Percentiles rank a stretch among this genome's conserved stretches.
phyloP scores from a whole-genome alignment of 129 eudicot genomes.

The Rutidosis leptorrhynchoides region DNA sequence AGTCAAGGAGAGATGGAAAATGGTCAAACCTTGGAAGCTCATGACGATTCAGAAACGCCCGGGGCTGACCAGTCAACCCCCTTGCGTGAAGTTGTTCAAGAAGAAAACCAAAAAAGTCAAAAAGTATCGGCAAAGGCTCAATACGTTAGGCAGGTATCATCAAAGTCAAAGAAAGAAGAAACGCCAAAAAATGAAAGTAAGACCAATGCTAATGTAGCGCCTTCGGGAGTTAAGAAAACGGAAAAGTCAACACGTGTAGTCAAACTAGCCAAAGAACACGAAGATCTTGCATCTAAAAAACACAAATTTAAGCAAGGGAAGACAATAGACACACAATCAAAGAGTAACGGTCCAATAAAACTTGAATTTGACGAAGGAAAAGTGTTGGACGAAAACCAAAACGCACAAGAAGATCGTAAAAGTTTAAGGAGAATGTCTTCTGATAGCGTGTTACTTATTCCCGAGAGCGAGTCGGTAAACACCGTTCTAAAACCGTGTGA shows the following conservation, averaged over 20 bases:
- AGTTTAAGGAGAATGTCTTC: slow-evolving; percentile 29
- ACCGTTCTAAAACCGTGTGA: slow-evolving; percentile 24
- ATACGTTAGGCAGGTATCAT: not conserved
- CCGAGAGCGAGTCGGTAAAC: slow-evolving; percentile 2
- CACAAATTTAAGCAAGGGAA: slow-evolving; percentile 40
- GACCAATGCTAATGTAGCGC: not conserved
- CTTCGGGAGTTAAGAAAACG: slow-evolving; percentile 21
- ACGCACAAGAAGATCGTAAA: not conserved
- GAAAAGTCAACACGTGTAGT: slow-evolving; percentile 20
- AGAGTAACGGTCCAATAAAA: not conserved
- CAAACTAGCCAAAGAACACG: slow-evolving; percentile 15
- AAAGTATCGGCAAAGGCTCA: not conserved
- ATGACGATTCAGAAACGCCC: not conserved
- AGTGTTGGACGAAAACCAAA: slow-evolving; percentile 17
- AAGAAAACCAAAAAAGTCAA: slow-evolving; percentile 21
- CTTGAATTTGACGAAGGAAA: slow-evolving; percentile 28
- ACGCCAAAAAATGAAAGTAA: not conserved
- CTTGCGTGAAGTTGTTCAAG: slow-evolving; percentile 30
- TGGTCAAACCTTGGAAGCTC: not conserved
- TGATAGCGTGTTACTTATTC: slow-evolving; percentile 6
- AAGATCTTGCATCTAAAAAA: slow-evolving; percentile 21
- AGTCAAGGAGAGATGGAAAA: slow-evolving; percentile 13
- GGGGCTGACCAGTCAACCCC: slow-evolving; percentile 19
- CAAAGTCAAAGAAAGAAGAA: slow-evolving; percentile 19
- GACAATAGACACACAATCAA: not conserved